Evolutionary conservation across 352 stramenopile genomes (phyloP), one percentile per base, ranked within the genome.

Genomic region (Globisporangium acanthophoron): DNA sequence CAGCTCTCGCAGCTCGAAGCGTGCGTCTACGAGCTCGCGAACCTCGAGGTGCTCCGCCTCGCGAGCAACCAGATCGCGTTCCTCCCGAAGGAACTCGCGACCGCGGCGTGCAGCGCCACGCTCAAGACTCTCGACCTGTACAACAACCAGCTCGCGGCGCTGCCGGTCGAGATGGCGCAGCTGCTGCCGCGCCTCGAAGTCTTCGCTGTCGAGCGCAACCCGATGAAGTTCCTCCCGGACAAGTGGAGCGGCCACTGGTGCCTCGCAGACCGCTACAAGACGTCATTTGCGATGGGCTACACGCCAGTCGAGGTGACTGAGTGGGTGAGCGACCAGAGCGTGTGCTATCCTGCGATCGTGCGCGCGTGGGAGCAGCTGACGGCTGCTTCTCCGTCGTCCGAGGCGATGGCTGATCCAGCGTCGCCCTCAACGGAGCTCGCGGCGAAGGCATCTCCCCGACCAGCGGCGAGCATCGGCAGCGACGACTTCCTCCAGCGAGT

Each of bases 211-310:
- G 81, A 69, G 15, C 58, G 62, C 29, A 91, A 91, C 48, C 77
- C 81, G 27, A 59, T 91, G 27, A 65, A 62, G 8, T 58, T 67
- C 37, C 58, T 89, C n/a, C 71, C 77, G 0, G 77, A 87, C 27
- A 91, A 91, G 43, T 84, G 69, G 59, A 88, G 81, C 65, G 67
- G 68, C 27, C 72, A 66, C 7, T 92, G 79, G 77, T 65, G 69
- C 12, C 61, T 76, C 1, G 70, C 72, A n/a, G 79, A 90, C 20
- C 63, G 76, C 35, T 88, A 85, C 57, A 60, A 59, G 54, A 75
- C 76, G 1, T 65, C 64, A 8, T 76, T 83, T 44, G 56, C 73
- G 20, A 69, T 76, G 8, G 81, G 79, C 16, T 91, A 88, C 52
- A 80, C 77, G 9, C 11, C 59, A 4, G 20, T 62, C 15, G 73